These are phyloP conservation scores for Coniochaeta hoffmannii DNA, from an alignment of 2,329 filamentous ascomycete genomes.

Conservation along the genomic window DNA sequence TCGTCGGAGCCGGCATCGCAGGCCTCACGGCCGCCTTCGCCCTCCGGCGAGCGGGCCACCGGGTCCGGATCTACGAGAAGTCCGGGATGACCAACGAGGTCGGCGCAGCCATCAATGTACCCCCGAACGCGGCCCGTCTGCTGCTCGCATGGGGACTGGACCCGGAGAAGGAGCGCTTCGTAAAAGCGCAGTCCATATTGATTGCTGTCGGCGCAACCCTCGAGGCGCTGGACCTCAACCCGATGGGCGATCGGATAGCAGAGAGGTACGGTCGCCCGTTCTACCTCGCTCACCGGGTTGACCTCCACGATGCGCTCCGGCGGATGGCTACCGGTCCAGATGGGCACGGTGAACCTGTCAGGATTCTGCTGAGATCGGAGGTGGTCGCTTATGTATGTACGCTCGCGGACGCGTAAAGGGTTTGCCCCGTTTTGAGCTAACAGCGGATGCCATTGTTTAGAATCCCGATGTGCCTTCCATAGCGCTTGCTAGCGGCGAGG, in stretches of 20 bases:
- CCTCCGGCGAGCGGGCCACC: constrained; percentile 25
- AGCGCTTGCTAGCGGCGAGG: constrained; percentile 20
- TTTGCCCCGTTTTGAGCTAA: constrained; percentile 7
- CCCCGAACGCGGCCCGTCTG: constrained; percentile 28
- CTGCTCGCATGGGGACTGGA: constrained; percentile 28
- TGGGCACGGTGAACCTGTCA: neutral
- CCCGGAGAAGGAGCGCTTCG: constrained; percentile 18
- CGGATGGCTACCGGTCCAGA: constrained; percentile 7
- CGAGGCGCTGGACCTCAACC: constrained; percentile 6
- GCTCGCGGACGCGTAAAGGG: constrained; percentile 5
- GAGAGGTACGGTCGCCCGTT: constrained; percentile 10
- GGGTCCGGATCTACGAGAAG: constrained; percentile 28
- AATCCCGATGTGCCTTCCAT: constrained; percentile 11
- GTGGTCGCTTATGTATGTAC: constrained; percentile 16
- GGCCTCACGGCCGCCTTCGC: constrained; percentile 26
- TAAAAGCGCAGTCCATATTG: constrained; percentile 14
- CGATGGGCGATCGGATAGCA: neutral
- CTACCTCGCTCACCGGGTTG: constrained; percentile 27
- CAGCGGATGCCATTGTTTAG: constrained; percentile 8
- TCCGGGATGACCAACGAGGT: constrained; percentile 24
- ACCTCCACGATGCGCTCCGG: constrained; percentile 23
- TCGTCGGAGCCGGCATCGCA: constrained; percentile 29
- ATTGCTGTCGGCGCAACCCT: constrained; percentile 19
- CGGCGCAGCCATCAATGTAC: constrained; percentile 30
- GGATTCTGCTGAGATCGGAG: constrained; percentile 7